phyloP scores from a whole-genome alignment of 2,329 filamentous ascomycete species.

The Talaromyces sp. region DNA sequence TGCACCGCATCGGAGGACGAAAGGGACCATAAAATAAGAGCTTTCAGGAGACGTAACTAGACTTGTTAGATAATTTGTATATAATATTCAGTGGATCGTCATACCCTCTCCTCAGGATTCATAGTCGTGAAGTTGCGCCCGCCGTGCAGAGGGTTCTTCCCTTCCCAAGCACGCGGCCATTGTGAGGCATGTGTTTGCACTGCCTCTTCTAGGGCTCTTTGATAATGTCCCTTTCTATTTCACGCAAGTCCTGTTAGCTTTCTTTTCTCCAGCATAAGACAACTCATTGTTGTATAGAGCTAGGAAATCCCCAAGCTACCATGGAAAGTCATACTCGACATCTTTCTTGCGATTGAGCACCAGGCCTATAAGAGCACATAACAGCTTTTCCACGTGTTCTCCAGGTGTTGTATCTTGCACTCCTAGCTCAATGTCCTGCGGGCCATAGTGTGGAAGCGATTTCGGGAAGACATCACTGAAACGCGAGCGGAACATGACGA shows the following conservation, averaged over 20 bases:
- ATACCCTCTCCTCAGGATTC: constrained; percentile 73
- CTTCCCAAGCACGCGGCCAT: constrained; percentile 81
- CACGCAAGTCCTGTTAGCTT: constrained; percentile 26
- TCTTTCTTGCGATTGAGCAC: constrained; percentile 97
- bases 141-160: constrained; percentile 75
- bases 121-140: constrained; percentile 77
- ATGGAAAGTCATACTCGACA: constrained; percentile 71
- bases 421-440: constrained; percentile 89
- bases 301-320: background rate
- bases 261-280: background rate
- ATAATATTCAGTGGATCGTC: constrained; percentile 18
- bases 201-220: constrained; percentile 88
- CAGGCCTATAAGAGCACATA: constrained; percentile 83
- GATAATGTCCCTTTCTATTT: constrained; percentile 80
- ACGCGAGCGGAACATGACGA: constrained; percentile 95
- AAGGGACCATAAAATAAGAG: constrained; percentile 81
- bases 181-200: constrained; percentile 77
- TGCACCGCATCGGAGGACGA: constrained; percentile 81
- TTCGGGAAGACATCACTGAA: constrained; percentile 87
- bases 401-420: constrained; percentile 72
- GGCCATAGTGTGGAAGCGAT: constrained; percentile 82
- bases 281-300: background rate
- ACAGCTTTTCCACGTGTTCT: constrained; percentile 76
- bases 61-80: background rate
- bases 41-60: constrained; percentile 76